These are phyloP conservation scores for Camillea tinctor DNA, from an alignment of 2,329 filamentous ascomycete genomes.

Conservation along the genomic window DNA sequence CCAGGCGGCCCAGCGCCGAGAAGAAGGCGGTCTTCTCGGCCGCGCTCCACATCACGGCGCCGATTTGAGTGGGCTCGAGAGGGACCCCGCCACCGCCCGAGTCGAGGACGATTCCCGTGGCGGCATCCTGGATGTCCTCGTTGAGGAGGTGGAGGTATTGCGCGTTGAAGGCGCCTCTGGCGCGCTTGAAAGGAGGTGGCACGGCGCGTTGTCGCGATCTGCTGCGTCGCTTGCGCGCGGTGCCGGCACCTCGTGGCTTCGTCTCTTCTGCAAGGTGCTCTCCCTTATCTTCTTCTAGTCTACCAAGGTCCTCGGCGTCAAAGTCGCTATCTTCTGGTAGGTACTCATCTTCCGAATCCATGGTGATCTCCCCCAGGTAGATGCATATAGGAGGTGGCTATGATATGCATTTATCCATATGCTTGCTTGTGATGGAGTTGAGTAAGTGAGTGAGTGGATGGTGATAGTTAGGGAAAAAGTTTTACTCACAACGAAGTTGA, in stretches of 20 bases:
- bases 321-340: background rate
- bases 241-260: background rate
- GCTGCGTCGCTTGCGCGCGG: conserved; percentile 13
- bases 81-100: conserved; percentile 20
- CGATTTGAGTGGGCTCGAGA: conserved; percentile 57
- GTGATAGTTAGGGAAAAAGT: too few relatives aligned
- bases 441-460: too few relatives aligned
- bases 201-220: conserved; percentile 25
- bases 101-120: conserved; percentile 35
- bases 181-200: conserved; percentile 44
- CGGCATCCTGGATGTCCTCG: conserved; percentile 55
- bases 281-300: background rate
- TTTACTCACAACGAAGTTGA: too few relatives aligned
- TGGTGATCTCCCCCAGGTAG: conserved; percentile 4
- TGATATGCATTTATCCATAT: conserved; percentile 23
- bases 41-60: conserved; percentile 67
- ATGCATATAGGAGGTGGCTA: conserved; percentile 3
- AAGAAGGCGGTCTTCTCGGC: conserved; percentile 73
- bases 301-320: background rate
- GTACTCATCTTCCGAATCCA: conserved; percentile 17
- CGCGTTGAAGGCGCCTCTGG: conserved; percentile 41
- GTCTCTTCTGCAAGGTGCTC: background rate
- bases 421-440: background rate
- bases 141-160: conserved; percentile 55
- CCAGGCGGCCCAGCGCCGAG: conserved; percentile 60